Conservation (phyloP, 2,329 filamentous ascomycete genomes). For the Penicillium crustosum region DNA sequence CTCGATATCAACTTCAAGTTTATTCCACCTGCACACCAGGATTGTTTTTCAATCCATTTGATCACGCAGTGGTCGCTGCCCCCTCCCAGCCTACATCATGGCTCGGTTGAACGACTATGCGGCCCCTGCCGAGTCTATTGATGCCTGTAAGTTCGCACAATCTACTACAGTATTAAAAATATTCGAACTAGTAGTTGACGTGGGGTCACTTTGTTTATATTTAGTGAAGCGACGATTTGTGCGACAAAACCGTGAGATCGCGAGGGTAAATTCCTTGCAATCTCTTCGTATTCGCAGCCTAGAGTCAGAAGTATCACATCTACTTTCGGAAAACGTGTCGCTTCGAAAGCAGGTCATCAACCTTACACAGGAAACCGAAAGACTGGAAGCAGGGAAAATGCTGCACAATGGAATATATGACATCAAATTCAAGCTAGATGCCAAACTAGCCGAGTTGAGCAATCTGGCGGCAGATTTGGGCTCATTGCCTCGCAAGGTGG, state of each 20-base stretch:
- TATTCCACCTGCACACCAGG: background rate
- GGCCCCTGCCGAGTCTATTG: conserved; percentile 47
- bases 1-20: background rate
- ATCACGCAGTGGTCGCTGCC: conserved; percentile 7
- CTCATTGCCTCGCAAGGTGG: conserved; percentile 36
- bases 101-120: conserved; percentile 52
- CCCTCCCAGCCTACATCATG: conserved; percentile 35
- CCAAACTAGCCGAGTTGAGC: conserved; percentile 57
- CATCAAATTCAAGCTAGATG: conserved; percentile 56
- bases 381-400: conserved; percentile 45
- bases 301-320: conserved; percentile 60
- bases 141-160: conserved; percentile 43
- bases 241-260: conserved; percentile 66
- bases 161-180: background rate
- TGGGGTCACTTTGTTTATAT: background rate
- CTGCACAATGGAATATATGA: conserved; percentile 51
- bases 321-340: conserved; percentile 61
- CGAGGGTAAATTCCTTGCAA: conserved; percentile 63
- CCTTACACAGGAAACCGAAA: conserved; percentile 56
- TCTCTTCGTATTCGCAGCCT: conserved; percentile 63
- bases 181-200: conserved; percentile 7
- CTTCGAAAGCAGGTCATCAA: conserved; percentile 60
- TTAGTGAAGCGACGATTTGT: conserved; percentile 64
- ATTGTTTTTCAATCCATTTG: background rate
- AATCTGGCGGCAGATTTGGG: conserved; percentile 57